Evolutionary conservation across 1,284 basidiomycete species (phyloP), one percentile per base, ranked within the genome.

Genomic region (Athelia psychrophila): DNA sequence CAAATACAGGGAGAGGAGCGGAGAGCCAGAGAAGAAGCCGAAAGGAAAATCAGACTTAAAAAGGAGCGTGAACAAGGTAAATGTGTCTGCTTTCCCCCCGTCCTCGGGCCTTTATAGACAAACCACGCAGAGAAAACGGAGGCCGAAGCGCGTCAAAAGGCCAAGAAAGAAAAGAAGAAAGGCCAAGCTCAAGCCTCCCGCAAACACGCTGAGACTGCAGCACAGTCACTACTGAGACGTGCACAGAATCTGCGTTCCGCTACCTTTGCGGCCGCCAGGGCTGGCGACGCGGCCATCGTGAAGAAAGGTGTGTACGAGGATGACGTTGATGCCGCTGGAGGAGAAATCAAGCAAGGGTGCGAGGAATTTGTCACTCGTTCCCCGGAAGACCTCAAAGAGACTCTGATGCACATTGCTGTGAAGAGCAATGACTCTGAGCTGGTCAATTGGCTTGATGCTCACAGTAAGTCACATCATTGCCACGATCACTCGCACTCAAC

Each of bases 251-350:
- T 72, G 47, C 80, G 88, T 49, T 84, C 83, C 8, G 72, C 73
- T 24, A 74, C 80, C 19, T 89, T 91, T 64, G 68, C 75, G 13
- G 84, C 85, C 27, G 85, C 85, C 45, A 77, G 86, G 15, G 61
- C 65, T 16, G 77, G 80, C 5, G 72, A 86, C 38, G 58, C 66
- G 22, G 73, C 68, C 3, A 68, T 66, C 46, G 88, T 88, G 45
- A 82, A 79, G 69, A 78, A 79, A 55, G 80, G 79, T 27, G 65
- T 89, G 16, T 88, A 79, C 78, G 84, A 88, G 68, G 76, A 86
- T 47, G 69, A 72, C 24, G 83, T 89, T 49, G 86, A 88, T 66
- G 82, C 84, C 46, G 72, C 80, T 18, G 86, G 86, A 32, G 84
- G 84, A 23, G 87, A 90, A 69, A 66, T 84, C 50, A 80, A 78